These are phyloP conservation scores for Cadophora gregata DNA, from an alignment of 2,329 filamentous ascomycete species.

Conservation along the genomic window DNA sequence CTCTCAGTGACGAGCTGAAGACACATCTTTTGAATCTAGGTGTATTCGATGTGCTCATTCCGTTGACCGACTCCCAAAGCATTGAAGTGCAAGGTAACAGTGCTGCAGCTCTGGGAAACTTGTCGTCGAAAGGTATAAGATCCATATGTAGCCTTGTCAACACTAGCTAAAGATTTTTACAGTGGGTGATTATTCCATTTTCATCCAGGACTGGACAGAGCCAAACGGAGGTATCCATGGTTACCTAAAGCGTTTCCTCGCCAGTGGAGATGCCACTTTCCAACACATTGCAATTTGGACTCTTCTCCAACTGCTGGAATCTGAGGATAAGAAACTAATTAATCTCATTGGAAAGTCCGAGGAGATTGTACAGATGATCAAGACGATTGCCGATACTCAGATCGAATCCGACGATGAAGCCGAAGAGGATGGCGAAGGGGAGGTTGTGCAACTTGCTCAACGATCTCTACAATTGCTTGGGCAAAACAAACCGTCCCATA, in stretches of 20 bases:
- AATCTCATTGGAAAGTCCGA: conserved; percentile 87
- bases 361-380: conserved; percentile 91
- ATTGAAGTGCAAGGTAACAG: conserved; percentile 99
- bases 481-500: conserved; percentile 77
- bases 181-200: conserved; percentile 98
- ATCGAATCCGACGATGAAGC: conserved; percentile 87
- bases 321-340: conserved; percentile 89
- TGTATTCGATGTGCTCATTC: conserved; percentile 95
- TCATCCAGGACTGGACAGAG: conserved; percentile 91
- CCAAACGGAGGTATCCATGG: conserved; percentile 95
- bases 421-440: conserved; percentile 88
- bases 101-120: conserved; percentile 90
- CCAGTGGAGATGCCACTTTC: conserved; percentile 94
- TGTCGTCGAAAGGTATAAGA: conserved; percentile 89
- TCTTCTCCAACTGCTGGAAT: conserved; percentile 91
- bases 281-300: conserved; percentile 99
- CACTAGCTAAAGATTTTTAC: conserved; percentile 41
- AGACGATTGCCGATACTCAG: conserved; percentile 86
- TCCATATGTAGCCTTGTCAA: background rate
- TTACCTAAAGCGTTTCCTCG: conserved; percentile 90
- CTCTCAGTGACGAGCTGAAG: conserved; percentile 94
- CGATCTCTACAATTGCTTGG: conserved; percentile 87
- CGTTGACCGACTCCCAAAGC: conserved; percentile 90
- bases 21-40: conserved; percentile 87
- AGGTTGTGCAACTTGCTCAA: conserved; percentile 89